phyloP scores from a whole-genome alignment of 441 rosid species.

The Aquilaria agallochum region DNA sequence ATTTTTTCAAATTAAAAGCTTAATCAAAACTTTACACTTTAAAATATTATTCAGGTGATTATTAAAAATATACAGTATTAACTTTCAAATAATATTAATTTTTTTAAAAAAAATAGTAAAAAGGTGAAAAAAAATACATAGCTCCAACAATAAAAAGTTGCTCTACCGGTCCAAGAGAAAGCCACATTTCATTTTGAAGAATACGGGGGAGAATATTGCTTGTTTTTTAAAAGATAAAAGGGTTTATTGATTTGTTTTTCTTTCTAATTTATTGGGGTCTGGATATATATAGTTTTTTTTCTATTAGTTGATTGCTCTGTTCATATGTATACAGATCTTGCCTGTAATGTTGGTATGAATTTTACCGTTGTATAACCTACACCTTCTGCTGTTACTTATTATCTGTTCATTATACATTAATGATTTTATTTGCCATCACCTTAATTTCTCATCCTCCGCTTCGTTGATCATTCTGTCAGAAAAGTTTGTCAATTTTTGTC shows the following conservation, averaged over 20 bases:
- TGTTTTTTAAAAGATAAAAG: neutral
- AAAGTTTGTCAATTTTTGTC: no score
- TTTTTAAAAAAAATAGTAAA: no score
- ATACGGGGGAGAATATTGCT: slow-evolving; percentile 18
- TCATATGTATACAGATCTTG: slow-evolving; percentile 9
- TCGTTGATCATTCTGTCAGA: no score
- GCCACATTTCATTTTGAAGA: slow-evolving; percentile 14
- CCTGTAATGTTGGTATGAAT: slow-evolving; percentile 46
- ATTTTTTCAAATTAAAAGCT: no score
- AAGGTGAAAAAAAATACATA: slow-evolving; percentile 5
- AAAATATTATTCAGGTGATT: no score
- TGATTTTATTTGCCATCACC: no score
- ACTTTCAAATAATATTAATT: no score
- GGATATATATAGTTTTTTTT: slow-evolving; percentile 24
- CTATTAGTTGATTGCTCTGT: slow-evolving; percentile 24
- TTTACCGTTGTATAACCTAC: slow-evolving; percentile 15
- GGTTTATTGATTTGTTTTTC: slow-evolving; percentile 5
- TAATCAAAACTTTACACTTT: no score
- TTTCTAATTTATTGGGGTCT: slow-evolving; percentile 26
- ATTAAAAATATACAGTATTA: no score
- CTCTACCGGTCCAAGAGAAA: slow-evolving; percentile 60
- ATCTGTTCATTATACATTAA: neutral
- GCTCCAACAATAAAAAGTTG: slow-evolving; percentile 61
- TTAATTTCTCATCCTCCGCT: no score
- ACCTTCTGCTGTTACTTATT: slow-evolving; percentile 2